phyloP scores from a whole-genome alignment of 257 asterid genomes.

The Eucommia ulmoides region DNA sequence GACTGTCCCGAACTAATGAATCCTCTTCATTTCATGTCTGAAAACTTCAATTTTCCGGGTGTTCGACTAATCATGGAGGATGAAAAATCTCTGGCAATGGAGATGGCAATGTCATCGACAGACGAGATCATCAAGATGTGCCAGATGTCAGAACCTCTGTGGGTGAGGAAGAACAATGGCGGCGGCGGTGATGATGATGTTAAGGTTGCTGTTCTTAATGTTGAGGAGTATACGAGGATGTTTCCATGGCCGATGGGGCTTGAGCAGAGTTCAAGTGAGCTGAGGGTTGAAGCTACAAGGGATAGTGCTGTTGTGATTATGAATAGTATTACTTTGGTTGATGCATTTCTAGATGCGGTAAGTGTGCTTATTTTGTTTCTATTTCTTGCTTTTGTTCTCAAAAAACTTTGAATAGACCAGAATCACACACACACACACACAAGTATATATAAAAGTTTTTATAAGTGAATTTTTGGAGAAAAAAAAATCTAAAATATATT shows the following conservation, averaged over 20 bases:
- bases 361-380: slow-evolving; percentile 4
- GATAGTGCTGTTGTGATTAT: slow-evolving; percentile 68
- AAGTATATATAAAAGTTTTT: too few relatives aligned
- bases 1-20: slow-evolving; percentile 29
- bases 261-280: slow-evolving; percentile 22
- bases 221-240: slow-evolving; percentile 53
- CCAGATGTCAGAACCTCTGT: slow-evolving; percentile 52
- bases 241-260: slow-evolving; percentile 51
- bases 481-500: too few relatives aligned
- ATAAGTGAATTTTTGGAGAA: too few relatives aligned
- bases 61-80: slow-evolving; percentile 52
- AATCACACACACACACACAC: too few relatives aligned
- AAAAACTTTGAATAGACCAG: too few relatives aligned
- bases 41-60: slow-evolving; percentile 31
- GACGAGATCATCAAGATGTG: slow-evolving; percentile 65
- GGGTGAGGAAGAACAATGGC: too few relatives aligned
- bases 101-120: slow-evolving; percentile 51
- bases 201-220: slow-evolving; percentile 28
- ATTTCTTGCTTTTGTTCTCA: too few relatives aligned
- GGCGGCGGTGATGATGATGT: slow-evolving; percentile 16
- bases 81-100: slow-evolving; percentile 59
- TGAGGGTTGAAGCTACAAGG: slow-evolving; percentile 61
- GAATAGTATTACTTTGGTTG: slow-evolving; percentile 87
- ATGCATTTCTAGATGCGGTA: slow-evolving; percentile 85
- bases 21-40: slow-evolving; percentile 44